Conservation (phyloP, 2,329 filamentous ascomycete genomes). For the Colletotrichum tofieldiae region DNA sequence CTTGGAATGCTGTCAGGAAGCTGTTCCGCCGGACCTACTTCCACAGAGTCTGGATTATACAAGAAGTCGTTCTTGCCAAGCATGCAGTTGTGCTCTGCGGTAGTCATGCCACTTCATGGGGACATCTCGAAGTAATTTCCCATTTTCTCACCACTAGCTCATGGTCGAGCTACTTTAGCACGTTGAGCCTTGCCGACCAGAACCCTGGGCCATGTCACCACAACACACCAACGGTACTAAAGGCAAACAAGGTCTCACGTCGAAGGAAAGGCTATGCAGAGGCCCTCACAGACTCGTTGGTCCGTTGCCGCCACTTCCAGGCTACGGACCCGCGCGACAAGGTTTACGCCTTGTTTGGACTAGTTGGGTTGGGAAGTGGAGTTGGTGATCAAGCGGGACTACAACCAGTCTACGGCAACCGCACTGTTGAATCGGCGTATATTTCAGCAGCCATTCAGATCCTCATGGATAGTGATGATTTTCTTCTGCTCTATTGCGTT, state of each 20-base stretch:
- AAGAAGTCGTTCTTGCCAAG: slow-evolving; percentile 42
- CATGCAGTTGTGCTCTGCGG: slow-evolving; percentile 37
- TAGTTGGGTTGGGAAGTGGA: slow-evolving; percentile 16
- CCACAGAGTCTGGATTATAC: slow-evolving; percentile 44
- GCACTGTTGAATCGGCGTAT: background rate
- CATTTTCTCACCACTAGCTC: slow-evolving; percentile 8
- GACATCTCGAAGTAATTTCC: slow-evolving; percentile 12
- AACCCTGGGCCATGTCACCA: slow-evolving; percentile 18
- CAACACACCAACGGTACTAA: background rate
- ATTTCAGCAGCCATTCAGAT: slow-evolving; percentile 11
- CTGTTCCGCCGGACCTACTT: slow-evolving; percentile 41
- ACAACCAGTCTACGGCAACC: background rate
- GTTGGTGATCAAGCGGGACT: background rate
- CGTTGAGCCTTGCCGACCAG: slow-evolving; percentile 7
- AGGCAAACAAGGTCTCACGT: slow-evolving; percentile 9
- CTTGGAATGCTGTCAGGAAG: slow-evolving; percentile 19
- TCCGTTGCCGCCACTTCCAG: slow-evolving; percentile 28
- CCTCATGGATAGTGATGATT: background rate
- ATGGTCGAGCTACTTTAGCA: background rate
- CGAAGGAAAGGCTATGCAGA: slow-evolving; percentile 1
- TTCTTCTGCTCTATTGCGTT: slow-evolving; percentile 4
- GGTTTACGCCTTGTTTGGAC: slow-evolving; percentile 42
- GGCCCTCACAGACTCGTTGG: background rate
- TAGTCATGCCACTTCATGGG: slow-evolving; percentile 7
- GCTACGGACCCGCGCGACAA: slow-evolving; percentile 44